Evolutionary conservation across 306 rosid genomes (phyloP).

Genomic region (Aeschynomene evenia): DNA sequence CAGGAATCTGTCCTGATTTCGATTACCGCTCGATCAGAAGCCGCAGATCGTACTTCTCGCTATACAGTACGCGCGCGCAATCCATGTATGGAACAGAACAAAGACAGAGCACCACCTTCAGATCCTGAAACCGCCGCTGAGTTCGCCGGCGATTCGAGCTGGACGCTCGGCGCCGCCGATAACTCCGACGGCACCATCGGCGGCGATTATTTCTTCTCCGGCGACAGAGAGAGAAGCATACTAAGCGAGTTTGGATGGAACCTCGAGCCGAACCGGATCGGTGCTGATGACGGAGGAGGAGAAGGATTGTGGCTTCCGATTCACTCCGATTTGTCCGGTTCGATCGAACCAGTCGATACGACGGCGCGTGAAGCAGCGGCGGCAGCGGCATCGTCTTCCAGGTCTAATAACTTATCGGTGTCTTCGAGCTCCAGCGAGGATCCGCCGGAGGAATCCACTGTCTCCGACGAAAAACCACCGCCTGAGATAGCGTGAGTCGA

Average conservation of each 20-base stretch:
- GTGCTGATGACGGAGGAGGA: constrained; percentile 16
- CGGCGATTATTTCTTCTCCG: constrained; percentile 42
- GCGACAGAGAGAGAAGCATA: constrained; percentile 43
- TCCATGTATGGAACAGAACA: constrained; percentile 48
- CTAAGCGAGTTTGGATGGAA: constrained; percentile 81
- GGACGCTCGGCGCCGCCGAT: constrained; percentile 45
- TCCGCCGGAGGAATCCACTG: constrained; percentile 66
- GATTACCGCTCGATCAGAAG: neutral
- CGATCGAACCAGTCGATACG: constrained; percentile 31
- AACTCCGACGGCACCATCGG: constrained; percentile 39
- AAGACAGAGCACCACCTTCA: constrained; percentile 17
- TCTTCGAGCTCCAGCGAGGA: constrained; percentile 91
- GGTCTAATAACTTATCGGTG: constrained; percentile 61
- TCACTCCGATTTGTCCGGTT: constrained; percentile 34
- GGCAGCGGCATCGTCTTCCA: neutral
- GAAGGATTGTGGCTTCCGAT: constrained; percentile 22
- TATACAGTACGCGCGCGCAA: neutral
- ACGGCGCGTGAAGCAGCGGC: neutral
- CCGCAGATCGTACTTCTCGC: neutral
- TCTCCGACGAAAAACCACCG: constrained; percentile 61
- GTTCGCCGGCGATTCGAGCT: constrained; percentile 48
- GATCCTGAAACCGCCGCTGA: constrained; percentile 44
- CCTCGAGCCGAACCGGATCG: constrained; percentile 43
- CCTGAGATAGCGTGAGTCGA: constrained; percentile 82
- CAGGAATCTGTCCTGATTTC: constrained; percentile 1